Percentiles rank a stretch among this genome's conserved stretches.
phyloP scores from a whole-genome alignment of 192 early-diverging fungal species.

The Dissophora globulifera region DNA sequence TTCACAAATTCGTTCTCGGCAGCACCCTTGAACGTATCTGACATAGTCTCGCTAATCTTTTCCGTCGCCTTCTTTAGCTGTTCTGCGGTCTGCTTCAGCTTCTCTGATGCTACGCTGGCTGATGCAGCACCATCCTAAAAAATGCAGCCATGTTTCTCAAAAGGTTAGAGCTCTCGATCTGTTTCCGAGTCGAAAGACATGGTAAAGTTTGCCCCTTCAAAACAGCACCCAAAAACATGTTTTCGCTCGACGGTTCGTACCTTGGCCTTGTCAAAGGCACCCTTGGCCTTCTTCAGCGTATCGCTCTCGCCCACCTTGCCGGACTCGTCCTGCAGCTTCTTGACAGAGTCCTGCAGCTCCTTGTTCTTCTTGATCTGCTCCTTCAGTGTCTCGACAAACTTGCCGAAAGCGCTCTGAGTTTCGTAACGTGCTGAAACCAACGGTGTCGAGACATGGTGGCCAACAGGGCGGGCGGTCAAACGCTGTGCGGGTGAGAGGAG shows the following conservation, averaged over 20 bases:
- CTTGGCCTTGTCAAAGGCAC: slow-evolving; percentile 69
- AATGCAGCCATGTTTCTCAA: no score
- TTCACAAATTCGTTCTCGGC: slow-evolving; percentile 82
- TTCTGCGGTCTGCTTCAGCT: slow-evolving; percentile 69
- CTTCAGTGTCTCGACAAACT: slow-evolving; percentile 90
- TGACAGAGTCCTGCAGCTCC: slow-evolving; percentile 91
- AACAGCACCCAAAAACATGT: no score
- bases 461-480: slow-evolving; percentile 26
- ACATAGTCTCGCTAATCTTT: slow-evolving; percentile 71
- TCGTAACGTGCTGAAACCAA: slow-evolving; percentile 41
- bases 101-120: slow-evolving; percentile 56
- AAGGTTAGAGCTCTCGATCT: no score
- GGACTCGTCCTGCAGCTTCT: slow-evolving; percentile 86
- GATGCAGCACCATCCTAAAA: slow-evolving; percentile 57
- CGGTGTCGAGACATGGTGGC: slow-evolving; percentile 35
- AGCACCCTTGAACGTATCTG: slow-evolving; percentile 73
- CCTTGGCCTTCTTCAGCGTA: slow-evolving; percentile 87
- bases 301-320: slow-evolving; percentile 88
- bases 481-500: slow-evolving; percentile 43
- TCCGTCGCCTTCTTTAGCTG: slow-evolving; percentile 77
- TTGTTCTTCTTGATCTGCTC: slow-evolving; percentile 95
- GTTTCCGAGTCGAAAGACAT: no score
- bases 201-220: no score
- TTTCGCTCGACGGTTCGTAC: no score
- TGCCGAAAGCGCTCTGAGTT: slow-evolving; percentile 50